Evolutionary conservation across 331 rosid species (phyloP).

Genomic region (Acacia concinna): DNA sequence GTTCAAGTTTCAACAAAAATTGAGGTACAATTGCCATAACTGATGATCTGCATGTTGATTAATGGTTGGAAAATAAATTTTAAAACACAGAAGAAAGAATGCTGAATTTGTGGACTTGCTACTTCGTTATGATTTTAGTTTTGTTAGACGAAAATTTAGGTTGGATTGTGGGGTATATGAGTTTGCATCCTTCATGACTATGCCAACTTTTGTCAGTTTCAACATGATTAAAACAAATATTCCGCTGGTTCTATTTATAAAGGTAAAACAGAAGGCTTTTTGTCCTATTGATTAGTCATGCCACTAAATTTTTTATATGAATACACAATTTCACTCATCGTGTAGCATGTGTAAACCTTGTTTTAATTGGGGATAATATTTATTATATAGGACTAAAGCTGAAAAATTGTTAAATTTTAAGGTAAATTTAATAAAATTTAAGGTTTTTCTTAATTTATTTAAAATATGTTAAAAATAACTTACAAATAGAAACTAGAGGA

Average conservation of each 20-base stretch:
- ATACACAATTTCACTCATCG: too few species aligned
- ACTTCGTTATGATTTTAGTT: not conserved
- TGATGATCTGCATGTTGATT: not conserved
- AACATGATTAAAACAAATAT: not conserved
- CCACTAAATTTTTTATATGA: too few species aligned
- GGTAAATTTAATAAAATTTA: too few species aligned
- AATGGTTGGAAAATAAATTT: not conserved
- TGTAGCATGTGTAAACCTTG: too few species aligned
- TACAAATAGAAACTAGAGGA: not conserved
- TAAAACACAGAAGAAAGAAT: not conserved
- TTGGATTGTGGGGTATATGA: not conserved
- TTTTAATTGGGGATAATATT: too few species aligned
- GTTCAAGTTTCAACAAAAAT: conserved; percentile 67
- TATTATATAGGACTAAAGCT: too few species aligned
- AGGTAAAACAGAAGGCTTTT: too few species aligned
- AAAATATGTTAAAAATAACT: too few species aligned
- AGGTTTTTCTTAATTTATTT: too few species aligned
- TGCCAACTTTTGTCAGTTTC: not conserved
- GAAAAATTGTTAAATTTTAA: too few species aligned
- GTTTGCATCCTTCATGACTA: not conserved
- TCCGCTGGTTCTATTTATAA: too few species aligned
- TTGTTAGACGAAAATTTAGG: not conserved
- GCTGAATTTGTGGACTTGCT: not conserved
- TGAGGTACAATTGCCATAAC: conserved; percentile 43
- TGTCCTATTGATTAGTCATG: too few species aligned